Percentiles rank a stretch among this genome's conserved stretches.
These are phyloP conservation scores for Botryosphaeria dothidea DNA, from an alignment of 2,329 filamentous ascomycete genomes.

Conservation along the genomic window DNA sequence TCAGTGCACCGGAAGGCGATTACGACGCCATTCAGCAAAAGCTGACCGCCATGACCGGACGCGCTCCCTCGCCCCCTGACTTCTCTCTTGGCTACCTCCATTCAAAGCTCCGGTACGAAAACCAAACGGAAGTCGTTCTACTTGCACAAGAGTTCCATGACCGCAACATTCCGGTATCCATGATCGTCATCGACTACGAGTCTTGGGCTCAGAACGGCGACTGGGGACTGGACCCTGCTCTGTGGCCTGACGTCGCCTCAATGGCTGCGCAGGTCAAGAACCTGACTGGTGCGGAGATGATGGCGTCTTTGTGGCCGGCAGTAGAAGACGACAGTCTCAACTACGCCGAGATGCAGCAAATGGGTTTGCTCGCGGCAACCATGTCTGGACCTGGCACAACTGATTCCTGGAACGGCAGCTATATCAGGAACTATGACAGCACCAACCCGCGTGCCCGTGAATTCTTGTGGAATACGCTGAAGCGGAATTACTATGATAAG, in stretches of 20 bases:
- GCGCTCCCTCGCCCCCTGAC: conserved; percentile 31
- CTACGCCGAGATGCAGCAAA: conserved; percentile 29
- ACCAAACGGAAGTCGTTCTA: conserved; percentile 31
- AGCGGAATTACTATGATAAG: conserved; percentile 33
- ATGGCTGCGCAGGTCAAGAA: conserved; percentile 32
- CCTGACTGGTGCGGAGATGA: conserved; percentile 35
- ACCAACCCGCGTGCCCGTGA: conserved; percentile 32
- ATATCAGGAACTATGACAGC: conserved; percentile 34
- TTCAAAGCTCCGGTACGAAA: conserved; percentile 34
- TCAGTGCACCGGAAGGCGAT: conserved; percentile 30
- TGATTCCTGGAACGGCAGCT: conserved; percentile 33
- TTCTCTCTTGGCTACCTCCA: conserved; percentile 34
- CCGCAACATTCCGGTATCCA: conserved; percentile 31
- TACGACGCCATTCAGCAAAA: conserved; percentile 31
- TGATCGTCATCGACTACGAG: conserved; percentile 35
- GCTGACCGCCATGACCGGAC: conserved; percentile 29
- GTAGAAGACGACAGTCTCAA: conserved; percentile 31
- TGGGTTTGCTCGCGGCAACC: conserved; percentile 30
- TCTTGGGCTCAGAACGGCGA: conserved; percentile 35
- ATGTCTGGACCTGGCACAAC: conserved; percentile 31
- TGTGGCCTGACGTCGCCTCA: conserved; percentile 31
- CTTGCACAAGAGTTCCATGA: conserved; percentile 32
- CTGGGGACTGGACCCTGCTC: conserved; percentile 30
- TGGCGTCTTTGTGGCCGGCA: conserved; percentile 35
- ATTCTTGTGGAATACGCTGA: conserved; percentile 31